A percentile compares a stretch with the other conserved stretches of the same genome.
Evolutionary conservation across 73 alveolate species (phyloP).

Genomic region (Effrenium voratum): DNA sequence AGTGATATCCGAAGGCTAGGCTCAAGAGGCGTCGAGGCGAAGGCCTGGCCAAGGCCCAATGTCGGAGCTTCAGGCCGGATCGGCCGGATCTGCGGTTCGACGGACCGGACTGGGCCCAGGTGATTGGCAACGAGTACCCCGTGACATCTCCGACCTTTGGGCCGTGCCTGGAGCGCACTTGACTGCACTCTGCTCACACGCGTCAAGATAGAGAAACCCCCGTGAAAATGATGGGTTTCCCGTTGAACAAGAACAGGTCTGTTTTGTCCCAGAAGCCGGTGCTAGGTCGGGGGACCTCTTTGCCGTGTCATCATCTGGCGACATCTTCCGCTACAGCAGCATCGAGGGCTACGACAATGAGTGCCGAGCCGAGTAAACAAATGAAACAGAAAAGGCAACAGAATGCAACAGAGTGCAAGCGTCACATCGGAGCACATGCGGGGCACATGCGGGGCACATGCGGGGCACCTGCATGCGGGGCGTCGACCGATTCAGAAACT

Average conservation of each 20-base stretch:
- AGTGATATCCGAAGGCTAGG: not conserved
- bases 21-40: not conserved
- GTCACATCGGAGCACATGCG: too few relatives aligned
- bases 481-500: too few relatives aligned
- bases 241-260: not conserved
- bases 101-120: not conserved
- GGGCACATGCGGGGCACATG: too few relatives aligned
- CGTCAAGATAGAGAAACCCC: too few relatives aligned
- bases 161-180: too few relatives aligned
- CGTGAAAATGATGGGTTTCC: not conserved
- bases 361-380: too few relatives aligned
- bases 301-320: constrained; percentile 83
- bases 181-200: too few relatives aligned
- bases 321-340: constrained; percentile 82
- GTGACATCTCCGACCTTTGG: constrained; percentile 91
- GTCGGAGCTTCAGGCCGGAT: not conserved
- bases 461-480: too few relatives aligned
- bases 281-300: constrained; percentile 79
- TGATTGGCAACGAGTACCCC: constrained; percentile 72
- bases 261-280: too few relatives aligned
- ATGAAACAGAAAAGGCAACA: too few relatives aligned
- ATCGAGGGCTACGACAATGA: constrained; percentile 74
- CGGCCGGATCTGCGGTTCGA: not conserved
- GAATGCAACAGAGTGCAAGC: too few relatives aligned
- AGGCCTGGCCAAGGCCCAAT: not conserved